Conservation (phyloP, 495 filamentous ascomycete species). For the Neurospora intermedia region DNA sequence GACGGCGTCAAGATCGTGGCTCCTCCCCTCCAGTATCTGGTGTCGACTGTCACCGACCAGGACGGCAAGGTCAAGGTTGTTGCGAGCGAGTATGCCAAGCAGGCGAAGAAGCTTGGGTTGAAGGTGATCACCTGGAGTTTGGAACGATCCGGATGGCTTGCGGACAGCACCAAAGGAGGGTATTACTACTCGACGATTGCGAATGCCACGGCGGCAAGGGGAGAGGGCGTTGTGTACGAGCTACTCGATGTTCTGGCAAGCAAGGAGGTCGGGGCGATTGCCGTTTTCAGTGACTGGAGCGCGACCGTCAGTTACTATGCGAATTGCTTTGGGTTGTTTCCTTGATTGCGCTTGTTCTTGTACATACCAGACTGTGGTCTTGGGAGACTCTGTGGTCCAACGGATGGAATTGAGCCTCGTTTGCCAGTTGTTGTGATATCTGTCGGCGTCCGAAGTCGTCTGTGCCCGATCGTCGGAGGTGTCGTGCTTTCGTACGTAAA, state of each 20-base stretch:
- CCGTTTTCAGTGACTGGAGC: constrained; percentile 53
- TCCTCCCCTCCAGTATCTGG: constrained; percentile 33
- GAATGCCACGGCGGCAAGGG: constrained; percentile 33
- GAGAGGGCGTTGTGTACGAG: constrained; percentile 47
- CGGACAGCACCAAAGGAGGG: constrained; percentile 29
- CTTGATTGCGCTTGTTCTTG: background rate
- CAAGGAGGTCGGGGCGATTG: constrained; percentile 42
- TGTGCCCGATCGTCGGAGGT: too few species aligned
- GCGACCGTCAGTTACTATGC: constrained; percentile 53
- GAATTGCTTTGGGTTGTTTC: constrained; percentile 43
- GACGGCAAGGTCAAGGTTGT: constrained; percentile 31
- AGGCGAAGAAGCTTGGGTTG: constrained; percentile 41
- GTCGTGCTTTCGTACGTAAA: too few species aligned
- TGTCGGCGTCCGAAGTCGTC: too few species aligned
- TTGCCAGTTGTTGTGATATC: too few species aligned
- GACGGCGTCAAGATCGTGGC: constrained; percentile 34
- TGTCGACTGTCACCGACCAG: constrained; percentile 17
- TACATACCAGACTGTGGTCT: too few species aligned
- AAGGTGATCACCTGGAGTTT: constrained; percentile 53
- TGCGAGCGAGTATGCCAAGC: constrained; percentile 32
- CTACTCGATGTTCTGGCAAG: constrained; percentile 44
- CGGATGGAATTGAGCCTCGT: too few species aligned
- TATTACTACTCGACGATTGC: constrained; percentile 46
- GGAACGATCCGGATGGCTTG: constrained; percentile 46
- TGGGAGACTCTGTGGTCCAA: too few species aligned